Base-by-base conservation (phyloP, 768 basidiomycete genomes). In the Sutorius australiensis region DNA sequence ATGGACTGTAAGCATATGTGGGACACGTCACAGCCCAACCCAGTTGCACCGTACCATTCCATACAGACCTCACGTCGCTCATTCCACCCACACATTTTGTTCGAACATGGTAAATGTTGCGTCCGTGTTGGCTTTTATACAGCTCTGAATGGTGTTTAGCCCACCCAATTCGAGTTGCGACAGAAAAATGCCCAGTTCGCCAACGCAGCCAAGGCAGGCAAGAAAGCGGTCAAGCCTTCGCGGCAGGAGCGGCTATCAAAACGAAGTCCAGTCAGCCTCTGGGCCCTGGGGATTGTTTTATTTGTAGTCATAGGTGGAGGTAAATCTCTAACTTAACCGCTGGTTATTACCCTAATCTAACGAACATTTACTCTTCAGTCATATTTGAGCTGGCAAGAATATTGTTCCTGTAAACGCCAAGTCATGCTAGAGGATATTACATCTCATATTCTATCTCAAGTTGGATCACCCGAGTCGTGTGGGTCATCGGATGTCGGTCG, bases 251-350 rank as follows among this genome's bases (percentile, higher is more conserved):
- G 75, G 58, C 72, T 87, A 34, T 77, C 78, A 34, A 89, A 89
- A 70, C 77, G 80, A 53, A 89, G 86, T 61, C 89, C 90, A 13
- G 62, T 92, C n/a, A 83, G 81, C 56, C 62, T 85, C 5, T 88
- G 84, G 84, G 87, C 86, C 34, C 72, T 92, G 17, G 87, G 84
- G 5, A 54, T 83, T n/a, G 69, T 92, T 48, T 64, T 88, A 21
- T 92, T 92, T 61, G 86, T 92, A 12, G 78, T 92, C 16, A 63
- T 87, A 53, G 90, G 90, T 47, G 91, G 91, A 79, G 84, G 90
- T 85, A 61, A 50, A 84, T 75, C n/a, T 24, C 32, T 14, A 14
- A n/a, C n/a, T n/a, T n/a, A n/a, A 13, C 16, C 31, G 3, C 13
- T 44, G 17, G 14, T 14, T 38, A 14, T 5, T n/a, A 28, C 50